Conservation (phyloP, 192 early-diverging fungal genomes). For the Rhizoclosmatium sp. region DNA sequence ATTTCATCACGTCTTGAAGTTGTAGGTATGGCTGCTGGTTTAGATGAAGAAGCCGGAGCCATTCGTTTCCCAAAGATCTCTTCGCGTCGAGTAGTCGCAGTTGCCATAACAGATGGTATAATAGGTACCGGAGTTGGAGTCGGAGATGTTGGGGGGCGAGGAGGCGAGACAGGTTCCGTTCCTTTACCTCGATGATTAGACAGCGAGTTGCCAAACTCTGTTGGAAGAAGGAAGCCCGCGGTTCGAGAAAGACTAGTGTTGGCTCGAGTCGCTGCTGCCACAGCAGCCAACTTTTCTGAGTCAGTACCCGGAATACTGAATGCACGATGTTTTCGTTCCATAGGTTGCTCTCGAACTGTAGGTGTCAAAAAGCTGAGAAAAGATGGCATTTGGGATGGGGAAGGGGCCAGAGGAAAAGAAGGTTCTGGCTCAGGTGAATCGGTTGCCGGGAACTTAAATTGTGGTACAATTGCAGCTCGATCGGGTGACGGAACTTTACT, state of each 20-base stretch:
- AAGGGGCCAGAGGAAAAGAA: background rate
- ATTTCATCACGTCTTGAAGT: slow-evolving; percentile 13
- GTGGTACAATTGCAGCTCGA: background rate
- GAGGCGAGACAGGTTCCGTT: background rate
- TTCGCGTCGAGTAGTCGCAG: background rate
- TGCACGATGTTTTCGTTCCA: slow-evolving; percentile 15
- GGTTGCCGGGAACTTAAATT: background rate
- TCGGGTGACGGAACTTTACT: too few species aligned
- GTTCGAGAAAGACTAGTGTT: background rate
- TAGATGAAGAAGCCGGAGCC: background rate
- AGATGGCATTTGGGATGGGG: background rate
- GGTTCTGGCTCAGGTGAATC: background rate
- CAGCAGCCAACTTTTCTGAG: slow-evolving; percentile 3
- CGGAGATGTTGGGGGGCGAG: background rate
- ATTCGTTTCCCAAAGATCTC: background rate
- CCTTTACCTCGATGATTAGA: background rate
- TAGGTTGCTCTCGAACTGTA: background rate
- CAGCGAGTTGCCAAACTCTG: background rate
- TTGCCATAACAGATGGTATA: too few species aligned
- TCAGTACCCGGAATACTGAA: slow-evolving; percentile 31
- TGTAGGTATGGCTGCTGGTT: background rate
- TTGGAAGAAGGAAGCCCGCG: background rate
- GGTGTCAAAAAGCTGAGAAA: slow-evolving; percentile 19
- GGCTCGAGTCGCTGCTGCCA: background rate
- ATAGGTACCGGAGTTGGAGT: too few species aligned